phyloP scores from a whole-genome alignment of 2,329 filamentous ascomycete species.

The Pseudogymnoascus sp. region DNA sequence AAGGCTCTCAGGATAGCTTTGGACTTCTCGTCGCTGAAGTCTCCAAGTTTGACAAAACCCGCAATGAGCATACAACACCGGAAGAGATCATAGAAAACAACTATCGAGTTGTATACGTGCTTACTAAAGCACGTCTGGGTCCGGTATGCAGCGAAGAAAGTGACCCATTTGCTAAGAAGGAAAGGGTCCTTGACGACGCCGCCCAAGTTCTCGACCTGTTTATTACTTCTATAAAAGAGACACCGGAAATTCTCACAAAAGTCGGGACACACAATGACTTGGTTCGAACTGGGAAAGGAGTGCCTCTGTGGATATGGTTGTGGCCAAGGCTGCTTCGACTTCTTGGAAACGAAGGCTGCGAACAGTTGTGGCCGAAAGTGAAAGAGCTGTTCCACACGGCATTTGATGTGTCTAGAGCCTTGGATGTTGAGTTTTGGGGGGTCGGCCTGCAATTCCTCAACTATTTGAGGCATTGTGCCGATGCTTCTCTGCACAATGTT shows the following conservation, averaged over 20 bases:
- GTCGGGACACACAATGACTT: slow-evolving; percentile 34
- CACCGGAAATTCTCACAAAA: slow-evolving; percentile 57
- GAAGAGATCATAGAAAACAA: slow-evolving; percentile 68
- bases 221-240: slow-evolving; percentile 64
- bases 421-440: slow-evolving; percentile 38
- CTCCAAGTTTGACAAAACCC: slow-evolving; percentile 48
- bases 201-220: slow-evolving; percentile 72
- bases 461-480: slow-evolving; percentile 39
- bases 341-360: slow-evolving; percentile 43
- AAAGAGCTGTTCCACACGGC: slow-evolving; percentile 44
- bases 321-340: slow-evolving; percentile 50
- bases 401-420: slow-evolving; percentile 36
- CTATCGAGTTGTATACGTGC: slow-evolving; percentile 77
- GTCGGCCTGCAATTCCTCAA: slow-evolving; percentile 36
- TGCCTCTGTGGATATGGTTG: slow-evolving; percentile 59
- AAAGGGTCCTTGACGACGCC: slow-evolving; percentile 49
- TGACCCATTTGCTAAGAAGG: slow-evolving; percentile 54
- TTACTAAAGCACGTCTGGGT: slow-evolving; percentile 51
- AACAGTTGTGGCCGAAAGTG: slow-evolving; percentile 42
- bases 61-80: slow-evolving; percentile 36
- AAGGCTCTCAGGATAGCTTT: slow-evolving; percentile 64
- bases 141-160: slow-evolving; percentile 34
- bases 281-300: slow-evolving; percentile 43
- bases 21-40: slow-evolving; percentile 57
- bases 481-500: slow-evolving; percentile 10